Conservation (phyloP, 129 eudicot genomes). For the Artemisia argyi region DNA sequence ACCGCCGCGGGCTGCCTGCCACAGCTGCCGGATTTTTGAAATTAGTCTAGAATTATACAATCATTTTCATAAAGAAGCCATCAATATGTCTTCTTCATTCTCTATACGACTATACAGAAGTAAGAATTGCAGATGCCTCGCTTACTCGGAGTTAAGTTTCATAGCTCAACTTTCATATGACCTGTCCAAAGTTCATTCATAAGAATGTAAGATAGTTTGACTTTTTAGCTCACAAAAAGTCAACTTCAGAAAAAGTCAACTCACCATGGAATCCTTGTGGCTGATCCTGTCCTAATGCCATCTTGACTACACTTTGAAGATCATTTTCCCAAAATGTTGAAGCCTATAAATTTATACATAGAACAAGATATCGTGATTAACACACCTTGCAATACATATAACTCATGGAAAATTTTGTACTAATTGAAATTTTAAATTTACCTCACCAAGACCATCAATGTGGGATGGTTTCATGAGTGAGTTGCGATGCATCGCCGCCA, state of each 20-base stretch:
- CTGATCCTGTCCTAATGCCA: conserved; percentile 71
- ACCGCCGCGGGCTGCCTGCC: background rate
- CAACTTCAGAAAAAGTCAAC: conserved; percentile 34
- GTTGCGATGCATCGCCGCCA: conserved; percentile 40
- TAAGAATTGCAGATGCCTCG: conserved; percentile 49
- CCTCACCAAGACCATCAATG: conserved; percentile 41
- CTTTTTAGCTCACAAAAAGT: conserved; percentile 17
- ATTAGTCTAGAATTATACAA: conserved; percentile 45
- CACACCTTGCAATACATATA: conserved; percentile 1
- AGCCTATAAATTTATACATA: conserved; percentile 33
- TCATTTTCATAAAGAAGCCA: conserved; percentile 31
- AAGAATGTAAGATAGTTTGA: conserved; percentile 16
- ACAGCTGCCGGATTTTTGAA: conserved; percentile 23
- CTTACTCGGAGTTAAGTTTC: conserved; percentile 20
- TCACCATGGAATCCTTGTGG: conserved; percentile 53
- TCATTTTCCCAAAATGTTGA: conserved; percentile 72
- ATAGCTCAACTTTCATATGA: conserved; percentile 79
- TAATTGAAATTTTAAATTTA: conserved; percentile 10
- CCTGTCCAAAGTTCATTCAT: conserved; percentile 15
- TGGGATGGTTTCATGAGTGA: conserved; percentile 40
- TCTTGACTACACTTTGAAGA: conserved; percentile 80
- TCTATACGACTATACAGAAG: conserved; percentile 48
- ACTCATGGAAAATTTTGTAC: conserved; percentile 3
- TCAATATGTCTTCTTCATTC: conserved; percentile 29
- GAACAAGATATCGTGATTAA: background rate